Percentiles rank a stretch among this genome's conserved stretches.
These are phyloP conservation scores for Hansenula lynferdii DNA, from an alignment of 1,139 yeast species.

Conservation along the genomic window DNA sequence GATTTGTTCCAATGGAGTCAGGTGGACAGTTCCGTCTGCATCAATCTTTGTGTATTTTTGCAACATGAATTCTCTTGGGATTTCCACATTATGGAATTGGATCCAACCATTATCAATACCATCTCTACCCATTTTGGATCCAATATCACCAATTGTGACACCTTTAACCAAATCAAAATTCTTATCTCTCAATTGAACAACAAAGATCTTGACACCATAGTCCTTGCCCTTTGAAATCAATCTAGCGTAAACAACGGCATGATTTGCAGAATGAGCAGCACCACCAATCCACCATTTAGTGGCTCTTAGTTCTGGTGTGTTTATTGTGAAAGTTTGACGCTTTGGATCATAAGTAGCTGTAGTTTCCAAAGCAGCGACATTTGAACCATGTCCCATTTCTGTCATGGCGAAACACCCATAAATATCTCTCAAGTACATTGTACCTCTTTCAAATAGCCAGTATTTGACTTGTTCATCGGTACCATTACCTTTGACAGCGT, in stretches of 20 bases:
- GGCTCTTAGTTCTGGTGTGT: slow-evolving; percentile 88
- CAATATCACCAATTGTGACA: slow-evolving; percentile 81
- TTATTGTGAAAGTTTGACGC: slow-evolving; percentile 63
- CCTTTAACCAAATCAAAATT: slow-evolving; percentile 71
- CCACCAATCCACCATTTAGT: slow-evolving; percentile 99
- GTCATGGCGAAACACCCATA: slow-evolving; percentile 95
- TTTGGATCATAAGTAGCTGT: slow-evolving; percentile 68
- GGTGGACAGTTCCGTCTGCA: slow-evolving; percentile 51
- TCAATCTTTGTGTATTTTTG: slow-evolving; percentile 74
- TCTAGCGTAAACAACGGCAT: slow-evolving; percentile 75
- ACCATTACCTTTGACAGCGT: slow-evolving; percentile 70
- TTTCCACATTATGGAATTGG: slow-evolving; percentile 73
- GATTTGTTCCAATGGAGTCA: slow-evolving; percentile 74
- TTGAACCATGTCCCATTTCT: slow-evolving; percentile 89
- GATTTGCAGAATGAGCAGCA: slow-evolving; percentile 91
- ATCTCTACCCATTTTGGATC: slow-evolving; percentile 81
- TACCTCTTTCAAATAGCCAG: slow-evolving; percentile 77
- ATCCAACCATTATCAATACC: slow-evolving; percentile 94
- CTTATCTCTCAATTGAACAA: slow-evolving; percentile 79
- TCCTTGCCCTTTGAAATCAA: slow-evolving; percentile 75
- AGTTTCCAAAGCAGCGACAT: slow-evolving; percentile 92
- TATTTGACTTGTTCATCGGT: slow-evolving; percentile 52
- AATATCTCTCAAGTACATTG: slow-evolving; percentile 55
- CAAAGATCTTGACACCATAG: slow-evolving; percentile 85
- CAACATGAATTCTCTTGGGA: slow-evolving; percentile 79